Base-by-base conservation (phyloP, 108 stramenopile genomes). In the Skeletonema marinoi region DNA sequence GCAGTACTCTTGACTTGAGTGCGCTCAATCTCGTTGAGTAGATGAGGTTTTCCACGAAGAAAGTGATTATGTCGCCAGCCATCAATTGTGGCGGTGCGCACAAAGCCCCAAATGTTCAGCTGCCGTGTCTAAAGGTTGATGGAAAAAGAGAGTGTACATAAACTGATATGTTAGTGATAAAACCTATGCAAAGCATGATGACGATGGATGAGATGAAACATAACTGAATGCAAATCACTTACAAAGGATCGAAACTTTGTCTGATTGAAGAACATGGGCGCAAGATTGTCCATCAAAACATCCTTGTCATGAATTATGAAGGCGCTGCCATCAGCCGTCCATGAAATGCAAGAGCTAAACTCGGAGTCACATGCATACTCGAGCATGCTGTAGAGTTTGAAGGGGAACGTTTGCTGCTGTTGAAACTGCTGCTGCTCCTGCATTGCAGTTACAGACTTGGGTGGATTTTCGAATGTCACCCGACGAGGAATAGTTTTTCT, bases 251-350 rank as follows among this genome's bases (percentile, higher is more conserved):
- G 59, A 68, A 10, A 68, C 9, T 68, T 1, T 16, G 67, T 68
- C 56, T n/a, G n/a, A 54, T 68, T 68, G 67, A 68, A 68, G 58
- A 68, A 68, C 17, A 1, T 31, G n/a, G 67, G 67, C 10, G 41
- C 31, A 60, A 68, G 59, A 56, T 68, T n/a, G 5, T 56, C 56
- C 59, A 61, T 60, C 59, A 68, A 4, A 3, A n/a, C 25, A 5
- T 68, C 16, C 59, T 59, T 31, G 60, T 68, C 25, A 32, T 9
- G 59, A 68, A 68, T 60, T 6, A 68, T 42, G 60, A 68, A 68
- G 2, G 4, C 6, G 2, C 60, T n/a, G 6, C 67, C 67, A 60
- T 68, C 51, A 42, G 6, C 59, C 1, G 60, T 16, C 67, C 67
- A 68, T 6, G 67, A 68, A 68, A 68, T 11, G 3, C 7, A 31